Conservation (phyloP, 192 early-diverging fungal species). For the Backusella tuberculispora region DNA sequence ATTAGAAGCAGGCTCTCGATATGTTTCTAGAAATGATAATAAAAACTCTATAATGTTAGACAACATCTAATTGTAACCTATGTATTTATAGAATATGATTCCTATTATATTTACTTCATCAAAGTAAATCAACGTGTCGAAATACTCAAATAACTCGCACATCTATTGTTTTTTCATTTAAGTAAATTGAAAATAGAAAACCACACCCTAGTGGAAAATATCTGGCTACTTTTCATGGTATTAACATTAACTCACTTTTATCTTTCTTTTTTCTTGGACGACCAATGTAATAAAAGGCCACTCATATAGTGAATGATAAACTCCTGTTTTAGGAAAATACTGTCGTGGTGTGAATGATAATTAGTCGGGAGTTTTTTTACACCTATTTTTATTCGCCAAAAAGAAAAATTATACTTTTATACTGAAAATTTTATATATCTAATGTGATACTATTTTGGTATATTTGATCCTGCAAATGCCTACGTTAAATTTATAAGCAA, state of each 20-base stretch:
- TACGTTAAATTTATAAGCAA: not conserved
- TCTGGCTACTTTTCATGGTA: not conserved
- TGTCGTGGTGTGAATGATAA: not conserved
- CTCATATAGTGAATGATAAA: not conserved
- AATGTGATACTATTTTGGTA: not conserved
- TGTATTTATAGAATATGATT: not conserved
- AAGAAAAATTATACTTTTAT: constrained; percentile 3
- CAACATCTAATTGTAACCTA: not conserved
- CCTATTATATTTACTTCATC: not conserved
- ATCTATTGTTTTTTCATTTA: not conserved
- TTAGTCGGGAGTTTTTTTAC: not conserved
- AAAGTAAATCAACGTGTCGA: not conserved
- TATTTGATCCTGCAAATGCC: not conserved
- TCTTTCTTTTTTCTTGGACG: not conserved
- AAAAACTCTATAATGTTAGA: not conserved
- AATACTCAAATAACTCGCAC: not conserved
- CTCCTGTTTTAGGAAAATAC: constrained; percentile 1
- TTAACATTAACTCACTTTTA: not conserved
- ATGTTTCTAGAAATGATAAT: not conserved
- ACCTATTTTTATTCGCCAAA: not conserved
- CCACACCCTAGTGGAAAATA: not conserved
- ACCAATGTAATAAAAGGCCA: not conserved
- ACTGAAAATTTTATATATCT: not conserved
- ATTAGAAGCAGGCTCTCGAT: too few relatives aligned
- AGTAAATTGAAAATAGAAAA: not conserved